A percentile compares a stretch with the other conserved stretches of the same genome.
Conservation (phyloP, 495 filamentous ascomycete species). For the Neurospora hispaniola region DNA sequence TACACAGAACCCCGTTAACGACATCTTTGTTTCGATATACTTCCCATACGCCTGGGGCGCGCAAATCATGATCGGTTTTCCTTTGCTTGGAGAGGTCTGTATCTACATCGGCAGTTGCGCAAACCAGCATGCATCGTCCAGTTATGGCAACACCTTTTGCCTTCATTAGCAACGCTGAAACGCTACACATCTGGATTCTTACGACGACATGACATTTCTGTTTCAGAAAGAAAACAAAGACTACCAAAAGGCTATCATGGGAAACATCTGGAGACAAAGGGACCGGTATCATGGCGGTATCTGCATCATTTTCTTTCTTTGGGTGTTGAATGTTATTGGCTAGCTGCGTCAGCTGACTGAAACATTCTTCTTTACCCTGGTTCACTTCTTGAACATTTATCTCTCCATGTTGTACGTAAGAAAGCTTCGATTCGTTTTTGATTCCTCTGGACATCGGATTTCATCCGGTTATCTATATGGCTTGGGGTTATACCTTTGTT, state of each 20-base stretch:
- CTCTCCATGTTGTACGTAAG: not conserved
- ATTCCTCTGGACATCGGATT: not conserved
- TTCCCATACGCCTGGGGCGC: not conserved
- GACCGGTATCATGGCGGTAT: not conserved
- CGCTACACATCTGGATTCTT: not conserved
- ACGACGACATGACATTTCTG: constrained; percentile 2
- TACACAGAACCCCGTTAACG: constrained; percentile 7
- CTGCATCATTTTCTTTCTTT: not conserved
- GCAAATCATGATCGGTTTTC: not conserved
- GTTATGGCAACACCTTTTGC: not conserved
- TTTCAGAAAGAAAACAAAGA: not conserved
- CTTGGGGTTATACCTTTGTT: not conserved
- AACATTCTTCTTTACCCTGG: not conserved
- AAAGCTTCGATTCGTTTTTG: not conserved
- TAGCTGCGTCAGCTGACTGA: not conserved
- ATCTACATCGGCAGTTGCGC: not conserved
- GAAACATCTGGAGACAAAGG: not conserved
- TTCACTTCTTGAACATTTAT: not conserved
- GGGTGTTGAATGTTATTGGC: not conserved
- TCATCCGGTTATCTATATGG: not conserved
- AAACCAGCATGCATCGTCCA: not conserved
- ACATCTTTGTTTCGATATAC: not conserved
- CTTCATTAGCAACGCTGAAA: not conserved
- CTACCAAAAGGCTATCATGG: not conserved
- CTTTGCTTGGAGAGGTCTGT: not conserved